These are phyloP conservation scores for Ogataea hybrid DNA, from an alignment of 1,139 yeast species.

Conservation along the genomic window DNA sequence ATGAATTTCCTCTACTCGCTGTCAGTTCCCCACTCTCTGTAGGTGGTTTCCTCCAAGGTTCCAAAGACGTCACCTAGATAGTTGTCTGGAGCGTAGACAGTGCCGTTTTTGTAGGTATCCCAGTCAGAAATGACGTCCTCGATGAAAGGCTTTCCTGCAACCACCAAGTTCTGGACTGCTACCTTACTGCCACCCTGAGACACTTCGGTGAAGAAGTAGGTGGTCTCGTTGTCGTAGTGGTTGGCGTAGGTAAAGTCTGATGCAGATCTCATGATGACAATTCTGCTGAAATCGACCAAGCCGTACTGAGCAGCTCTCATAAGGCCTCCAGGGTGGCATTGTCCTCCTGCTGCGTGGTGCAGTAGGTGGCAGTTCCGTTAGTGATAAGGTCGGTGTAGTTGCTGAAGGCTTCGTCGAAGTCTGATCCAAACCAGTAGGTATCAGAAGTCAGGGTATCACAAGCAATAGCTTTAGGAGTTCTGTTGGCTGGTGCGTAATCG, in stretches of 20 bases:
- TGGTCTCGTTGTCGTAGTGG: constrained; percentile 48
- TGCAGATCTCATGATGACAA: constrained; percentile 61
- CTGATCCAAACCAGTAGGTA: constrained; percentile 56
- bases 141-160: constrained; percentile 56
- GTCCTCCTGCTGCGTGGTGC: constrained; percentile 68
- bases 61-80: constrained; percentile 62
- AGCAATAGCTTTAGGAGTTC: constrained; percentile 46
- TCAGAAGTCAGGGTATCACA: constrained; percentile 66
- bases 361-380: constrained; percentile 58
- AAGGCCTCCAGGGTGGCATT: constrained; percentile 64
- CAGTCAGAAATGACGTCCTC: constrained; percentile 53
- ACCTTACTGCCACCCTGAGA: constrained; percentile 53
- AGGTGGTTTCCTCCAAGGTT: constrained; percentile 38
- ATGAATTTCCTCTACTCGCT: constrained; percentile 9
- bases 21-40: constrained; percentile 33
- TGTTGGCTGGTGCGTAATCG: constrained; percentile 47
- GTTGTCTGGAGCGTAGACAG: constrained; percentile 41
- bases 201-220: constrained; percentile 49
- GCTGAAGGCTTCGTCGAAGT: constrained; percentile 49
- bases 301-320: constrained; percentile 55
- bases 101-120: constrained; percentile 47
- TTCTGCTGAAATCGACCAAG: constrained; percentile 54
- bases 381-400: constrained; percentile 50
- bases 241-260: constrained; percentile 58
- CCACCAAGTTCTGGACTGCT: constrained; percentile 50